phyloP scores from a whole-genome alignment of 169 alveolate species.

The Plasmodium vinckei region DNA sequence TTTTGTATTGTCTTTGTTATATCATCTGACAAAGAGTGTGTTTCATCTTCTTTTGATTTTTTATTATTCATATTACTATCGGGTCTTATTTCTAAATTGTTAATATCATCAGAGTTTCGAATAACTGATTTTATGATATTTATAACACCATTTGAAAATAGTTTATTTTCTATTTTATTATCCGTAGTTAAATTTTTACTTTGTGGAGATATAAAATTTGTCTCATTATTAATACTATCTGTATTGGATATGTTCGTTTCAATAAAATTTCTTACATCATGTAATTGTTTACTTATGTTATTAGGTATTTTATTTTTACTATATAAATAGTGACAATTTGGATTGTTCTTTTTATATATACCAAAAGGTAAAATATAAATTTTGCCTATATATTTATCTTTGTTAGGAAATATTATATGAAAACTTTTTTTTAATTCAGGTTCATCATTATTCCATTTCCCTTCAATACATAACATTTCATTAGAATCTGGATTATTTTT shows the following conservation, averaged over 20 bases:
- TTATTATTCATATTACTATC: not conserved
- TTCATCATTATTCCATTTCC: constrained; percentile 67
- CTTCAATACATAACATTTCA: constrained; percentile 43
- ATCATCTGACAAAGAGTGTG: not conserved
- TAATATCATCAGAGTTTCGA: too few relatives aligned
- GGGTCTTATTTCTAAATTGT: too few relatives aligned
- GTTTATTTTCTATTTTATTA: not conserved
- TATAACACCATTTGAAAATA: too few relatives aligned
- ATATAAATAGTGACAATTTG: constrained; percentile 5
- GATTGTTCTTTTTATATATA: not conserved
- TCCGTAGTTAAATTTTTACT: not conserved
- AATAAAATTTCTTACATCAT: constrained; percentile 34
- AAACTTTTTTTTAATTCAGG: constrained; percentile 57
- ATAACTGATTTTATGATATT: too few relatives aligned
- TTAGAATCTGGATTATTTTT: constrained; percentile 22
- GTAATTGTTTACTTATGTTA: constrained; percentile 17
- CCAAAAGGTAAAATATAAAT: constrained; percentile 23
- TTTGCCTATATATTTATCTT: constrained; percentile 70
- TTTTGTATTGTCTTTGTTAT: not conserved
- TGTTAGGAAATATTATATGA: constrained; percentile 60
- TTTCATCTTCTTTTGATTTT: not conserved
- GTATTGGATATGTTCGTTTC: constrained; percentile 22
- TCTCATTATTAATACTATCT: not conserved
- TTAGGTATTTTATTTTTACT: constrained; percentile 44
- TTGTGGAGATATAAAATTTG: not conserved